Conservation (phyloP, 352 stramenopile species). For the Labyrinthula sp. region DNA sequence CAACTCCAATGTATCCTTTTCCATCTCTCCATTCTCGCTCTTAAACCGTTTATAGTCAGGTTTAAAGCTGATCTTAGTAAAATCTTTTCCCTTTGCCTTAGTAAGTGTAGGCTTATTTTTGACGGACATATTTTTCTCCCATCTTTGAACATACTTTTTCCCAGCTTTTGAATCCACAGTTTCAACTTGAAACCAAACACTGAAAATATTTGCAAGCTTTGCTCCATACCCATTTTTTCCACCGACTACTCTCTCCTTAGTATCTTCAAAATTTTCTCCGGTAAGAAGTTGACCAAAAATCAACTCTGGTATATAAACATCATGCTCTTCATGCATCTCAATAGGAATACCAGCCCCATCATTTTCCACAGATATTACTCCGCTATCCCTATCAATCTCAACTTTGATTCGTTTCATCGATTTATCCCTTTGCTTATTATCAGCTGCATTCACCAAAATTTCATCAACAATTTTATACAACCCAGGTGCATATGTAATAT, state of each 20-base stretch:
- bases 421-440: slow-evolving; percentile 99
- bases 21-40: slow-evolving; percentile 48
- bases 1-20: slow-evolving; percentile 72
- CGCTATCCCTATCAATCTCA: slow-evolving; percentile 64
- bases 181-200: slow-evolving; percentile 89
- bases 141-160: slow-evolving; percentile 63
- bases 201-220: slow-evolving; percentile 99
- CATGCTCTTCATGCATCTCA: slow-evolving; percentile 80
- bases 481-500: slow-evolving; percentile 68
- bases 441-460: slow-evolving; percentile 95
- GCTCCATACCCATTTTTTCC: slow-evolving; percentile 89
- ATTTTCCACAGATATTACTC: slow-evolving; percentile 84
- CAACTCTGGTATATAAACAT: slow-evolving; percentile 88
- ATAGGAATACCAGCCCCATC: slow-evolving; percentile 90
- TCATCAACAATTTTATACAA: slow-evolving; percentile 98
- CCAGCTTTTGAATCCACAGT: slow-evolving; percentile 73
- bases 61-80: slow-evolving; percentile 83
- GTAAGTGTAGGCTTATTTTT: slow-evolving; percentile 60
- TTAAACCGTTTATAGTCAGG: slow-evolving; percentile 77
- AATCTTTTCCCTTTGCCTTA: slow-evolving; percentile 47
- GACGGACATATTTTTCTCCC: slow-evolving; percentile 72
- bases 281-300: slow-evolving; percentile 93
- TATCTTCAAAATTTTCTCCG: slow-evolving; percentile 91
- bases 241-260: slow-evolving; percentile 73
- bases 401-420: slow-evolving; percentile 77